Evolutionary conservation across 805 yeast species (phyloP).

Genomic region (Kazachstania psychrophila): DNA sequence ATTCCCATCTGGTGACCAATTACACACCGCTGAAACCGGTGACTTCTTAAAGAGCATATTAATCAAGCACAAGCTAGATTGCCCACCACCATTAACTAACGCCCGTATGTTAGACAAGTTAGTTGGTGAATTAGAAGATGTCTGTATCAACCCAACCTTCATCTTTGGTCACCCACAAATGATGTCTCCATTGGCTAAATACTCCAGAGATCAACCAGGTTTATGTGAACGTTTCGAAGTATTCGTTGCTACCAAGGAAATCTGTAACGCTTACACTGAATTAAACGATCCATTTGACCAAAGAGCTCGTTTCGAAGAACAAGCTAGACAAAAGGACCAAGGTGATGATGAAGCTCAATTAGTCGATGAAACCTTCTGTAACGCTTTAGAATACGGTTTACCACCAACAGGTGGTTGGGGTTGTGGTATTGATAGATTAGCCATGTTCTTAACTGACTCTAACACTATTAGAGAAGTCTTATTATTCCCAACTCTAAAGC

Average conservation of each 20-base stretch:
- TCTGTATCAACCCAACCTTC: conserved; percentile 92
- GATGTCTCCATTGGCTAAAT: conserved; percentile 99
- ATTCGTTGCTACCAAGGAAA: conserved; percentile 96
- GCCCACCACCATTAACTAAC: conserved; percentile 86
- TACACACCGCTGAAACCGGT: conserved; percentile 91
- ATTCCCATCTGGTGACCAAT: conserved; percentile 92
- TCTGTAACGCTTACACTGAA: conserved; percentile 96
- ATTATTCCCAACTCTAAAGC: conserved; percentile 97
- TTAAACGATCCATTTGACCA: conserved; percentile 98
- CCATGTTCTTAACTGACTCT: conserved; percentile 95
- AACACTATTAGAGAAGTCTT: conserved; percentile 96
- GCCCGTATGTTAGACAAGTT: conserved; percentile 98
- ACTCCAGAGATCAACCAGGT: conserved; percentile 86
- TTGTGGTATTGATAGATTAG: conserved; percentile 95
- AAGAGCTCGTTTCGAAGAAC: conserved; percentile 95
- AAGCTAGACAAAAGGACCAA: conserved; percentile 95
- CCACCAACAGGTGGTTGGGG: conserved; percentile 99
- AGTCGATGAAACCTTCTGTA: conserved; percentile 93
- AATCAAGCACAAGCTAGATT: conserved; percentile 72
- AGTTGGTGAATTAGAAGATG: conserved; percentile 93
- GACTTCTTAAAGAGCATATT: conserved; percentile 75
- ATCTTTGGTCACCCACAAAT: conserved; percentile 98
- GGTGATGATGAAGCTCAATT: conserved; percentile 99
- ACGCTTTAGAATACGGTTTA: conserved; percentile 94
- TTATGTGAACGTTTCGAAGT: conserved; percentile 97